These are phyloP conservation scores for Zymoseptoria tritici DNA, from an alignment of 2,329 filamentous ascomycete species.

Conservation along the genomic window DNA sequence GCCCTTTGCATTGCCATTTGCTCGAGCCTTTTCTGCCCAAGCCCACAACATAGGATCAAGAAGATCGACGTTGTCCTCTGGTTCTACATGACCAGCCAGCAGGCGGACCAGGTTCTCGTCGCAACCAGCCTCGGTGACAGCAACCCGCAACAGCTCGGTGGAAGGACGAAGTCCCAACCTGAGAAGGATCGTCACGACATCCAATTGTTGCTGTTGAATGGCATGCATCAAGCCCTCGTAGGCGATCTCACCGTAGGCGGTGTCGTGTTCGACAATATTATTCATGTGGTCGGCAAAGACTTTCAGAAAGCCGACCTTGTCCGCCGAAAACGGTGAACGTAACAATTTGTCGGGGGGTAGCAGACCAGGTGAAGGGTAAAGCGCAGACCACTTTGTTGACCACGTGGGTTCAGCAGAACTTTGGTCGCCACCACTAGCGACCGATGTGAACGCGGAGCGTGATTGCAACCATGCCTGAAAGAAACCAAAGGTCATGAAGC, in stretches of 20 bases:
- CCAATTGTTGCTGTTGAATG: conserved; percentile 15
- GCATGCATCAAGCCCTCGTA: conserved; percentile 24
- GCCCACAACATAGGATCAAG: conserved; percentile 29
- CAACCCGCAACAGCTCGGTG: conserved; percentile 24
- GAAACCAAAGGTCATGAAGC: conserved; percentile 30
- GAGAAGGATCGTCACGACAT: conserved; percentile 20
- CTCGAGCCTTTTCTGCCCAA: conserved; percentile 26
- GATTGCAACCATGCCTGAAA: conserved; percentile 23
- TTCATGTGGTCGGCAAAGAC: conserved; percentile 6
- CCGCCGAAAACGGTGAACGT: conserved; percentile 9
- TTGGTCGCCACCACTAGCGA: not conserved
- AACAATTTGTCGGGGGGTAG: conserved; percentile 20
- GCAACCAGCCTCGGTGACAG: conserved; percentile 28
- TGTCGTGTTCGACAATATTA: conserved; percentile 8
- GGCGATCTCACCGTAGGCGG: conserved; percentile 23
- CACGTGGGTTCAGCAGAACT: not conserved
- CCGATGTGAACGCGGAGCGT: not conserved
- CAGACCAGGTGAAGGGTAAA: conserved; percentile 14
- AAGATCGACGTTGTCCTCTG: conserved; percentile 19
- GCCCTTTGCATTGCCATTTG: conserved; percentile 19
- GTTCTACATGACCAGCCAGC: conserved; percentile 5
- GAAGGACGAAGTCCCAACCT: conserved; percentile 16
- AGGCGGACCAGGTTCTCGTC: conserved; percentile 22
- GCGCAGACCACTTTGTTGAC: conserved; percentile 10
- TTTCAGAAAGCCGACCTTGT: conserved; percentile 10